Base-by-base conservation (phyloP, 306 rosid genomes). In the Vigna hirtella region DNA sequence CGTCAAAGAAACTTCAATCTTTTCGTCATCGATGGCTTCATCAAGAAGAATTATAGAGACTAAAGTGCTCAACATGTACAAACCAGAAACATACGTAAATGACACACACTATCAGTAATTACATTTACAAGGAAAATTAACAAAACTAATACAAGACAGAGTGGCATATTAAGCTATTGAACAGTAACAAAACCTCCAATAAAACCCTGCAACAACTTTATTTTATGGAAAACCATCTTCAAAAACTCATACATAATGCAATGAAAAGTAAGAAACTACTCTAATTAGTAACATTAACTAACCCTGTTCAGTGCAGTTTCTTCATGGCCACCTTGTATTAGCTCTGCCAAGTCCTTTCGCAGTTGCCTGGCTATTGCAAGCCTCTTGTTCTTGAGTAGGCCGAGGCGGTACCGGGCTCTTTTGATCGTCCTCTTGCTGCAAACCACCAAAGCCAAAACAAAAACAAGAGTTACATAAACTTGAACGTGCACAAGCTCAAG, bases 381-480 rank as follows among this genome's bases (percentile, higher is more conserved):
- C 78, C 90, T 86, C 87, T 85, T 93, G 86, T 80, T 87, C 83
- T 81, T 88, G 45, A 88, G 85, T 53, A 83, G 76, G 85, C 84
- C 84, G 17, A 93, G 83, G 56, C 94, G 84, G 79, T 88, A 83
- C 83, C 77, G 85, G 1, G 85, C 84, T 79, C 76, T 76, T 73
- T 83, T 84, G 77, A 89, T 84, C 83, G 86, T 24, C 52, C 73
- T 89, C 85, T 93, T 93, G 34, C 98, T 93, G 78, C 72, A 86
- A 77, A 38, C 11, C 53, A 79, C 49, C 9, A 64, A 78, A 26
- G 2, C 32, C 16, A 51, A n/a, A 24, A 45, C 12, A 40, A 45
- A 8, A 34, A 17, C 34, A 36, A 73, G 11, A 16, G 4, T 2
- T 66, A 40, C 36, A 9, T 7, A 38, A 68, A 45, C 17, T 57